A percentile compares a stretch with the other conserved stretches of the same genome.
Conservation (phyloP, 192 early-diverging fungal species). For the Podila minutissima region DNA sequence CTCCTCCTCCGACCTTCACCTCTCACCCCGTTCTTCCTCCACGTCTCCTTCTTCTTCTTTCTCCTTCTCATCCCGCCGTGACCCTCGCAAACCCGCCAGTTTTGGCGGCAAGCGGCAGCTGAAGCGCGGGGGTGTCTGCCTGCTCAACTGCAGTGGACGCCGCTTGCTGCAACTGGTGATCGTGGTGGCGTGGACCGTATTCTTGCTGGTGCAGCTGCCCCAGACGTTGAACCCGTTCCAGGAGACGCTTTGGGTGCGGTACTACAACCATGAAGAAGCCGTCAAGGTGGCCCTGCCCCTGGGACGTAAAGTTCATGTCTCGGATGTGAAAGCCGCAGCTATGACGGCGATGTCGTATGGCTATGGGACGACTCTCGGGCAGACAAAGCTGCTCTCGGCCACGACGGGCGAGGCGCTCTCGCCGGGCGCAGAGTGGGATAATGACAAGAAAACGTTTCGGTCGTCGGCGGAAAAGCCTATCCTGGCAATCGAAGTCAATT, state of each 20-base stretch:
- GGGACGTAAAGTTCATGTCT: constrained; percentile 3
- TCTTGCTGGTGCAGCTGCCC: not conserved
- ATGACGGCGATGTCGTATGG: constrained; percentile 6
- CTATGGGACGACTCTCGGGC: not conserved
- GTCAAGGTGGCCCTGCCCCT: constrained; percentile 21
- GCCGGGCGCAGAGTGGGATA: constrained; percentile 17
- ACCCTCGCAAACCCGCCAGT: not conserved
- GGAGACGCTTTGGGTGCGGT: constrained; percentile 21
- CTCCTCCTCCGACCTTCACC: not conserved
- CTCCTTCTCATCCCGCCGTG: too few relatives aligned
- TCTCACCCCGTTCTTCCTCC: not conserved
- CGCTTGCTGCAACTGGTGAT: not conserved
- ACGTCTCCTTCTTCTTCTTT: too few relatives aligned
- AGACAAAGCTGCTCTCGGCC: not conserved
- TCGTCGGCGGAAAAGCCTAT: constrained; percentile 10
- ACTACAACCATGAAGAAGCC: constrained; percentile 21
- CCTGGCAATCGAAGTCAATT: not conserved
- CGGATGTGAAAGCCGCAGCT: constrained; percentile 19
- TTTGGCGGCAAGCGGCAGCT: constrained; percentile 16
- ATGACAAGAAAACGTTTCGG: not conserved
- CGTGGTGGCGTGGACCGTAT: not conserved
- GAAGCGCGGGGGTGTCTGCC: not conserved
- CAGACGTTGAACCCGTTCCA: constrained; percentile 9
- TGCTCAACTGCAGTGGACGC: not conserved
- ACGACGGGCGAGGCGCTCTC: not conserved